Conservation (phyloP, 768 basidiomycete species). For the Leccinum aurantiacum region DNA sequence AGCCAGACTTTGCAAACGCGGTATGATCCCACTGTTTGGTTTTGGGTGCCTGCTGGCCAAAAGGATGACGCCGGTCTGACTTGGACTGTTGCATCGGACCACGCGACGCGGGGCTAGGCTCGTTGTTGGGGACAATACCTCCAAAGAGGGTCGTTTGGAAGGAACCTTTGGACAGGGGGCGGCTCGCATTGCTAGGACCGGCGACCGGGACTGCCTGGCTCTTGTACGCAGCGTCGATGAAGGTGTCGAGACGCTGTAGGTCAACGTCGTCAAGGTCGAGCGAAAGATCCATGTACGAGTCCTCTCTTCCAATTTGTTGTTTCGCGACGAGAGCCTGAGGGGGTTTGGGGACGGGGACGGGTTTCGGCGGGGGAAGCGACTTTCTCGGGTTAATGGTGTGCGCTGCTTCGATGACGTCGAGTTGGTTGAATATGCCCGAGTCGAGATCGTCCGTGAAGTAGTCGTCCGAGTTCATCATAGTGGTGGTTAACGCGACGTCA, state of each 20-base stretch:
- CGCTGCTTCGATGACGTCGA: conserved; percentile 72
- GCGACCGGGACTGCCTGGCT: conserved; percentile 41
- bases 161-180: conserved; percentile 37
- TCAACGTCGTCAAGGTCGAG: conserved; percentile 59
- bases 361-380: conserved; percentile 31
- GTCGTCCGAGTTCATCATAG: conserved; percentile 71
- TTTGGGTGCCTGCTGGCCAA: conserved; percentile 59
- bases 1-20: conserved; percentile 77
- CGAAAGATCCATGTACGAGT: conserved; percentile 50
- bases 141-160: conserved; percentile 69
- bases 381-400: conserved; percentile 27
- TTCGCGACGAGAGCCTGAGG: conserved; percentile 2
- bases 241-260: conserved; percentile 51
- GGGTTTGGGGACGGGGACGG: conserved; percentile 14
- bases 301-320: conserved; percentile 35
- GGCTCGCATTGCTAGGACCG: conserved; percentile 32
- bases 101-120: conserved; percentile 27
- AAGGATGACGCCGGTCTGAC: conserved; percentile 40
- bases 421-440: conserved; percentile 54
- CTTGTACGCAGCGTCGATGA: conserved; percentile 49
- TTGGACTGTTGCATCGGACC: conserved; percentile 43
- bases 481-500: background rate
- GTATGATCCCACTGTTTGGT: conserved; percentile 93
- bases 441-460: conserved; percentile 72
- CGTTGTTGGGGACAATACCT: conserved; percentile 45